phyloP scores from a whole-genome alignment of 768 basidiomycete species.

The Dioszegia crocea region DNA sequence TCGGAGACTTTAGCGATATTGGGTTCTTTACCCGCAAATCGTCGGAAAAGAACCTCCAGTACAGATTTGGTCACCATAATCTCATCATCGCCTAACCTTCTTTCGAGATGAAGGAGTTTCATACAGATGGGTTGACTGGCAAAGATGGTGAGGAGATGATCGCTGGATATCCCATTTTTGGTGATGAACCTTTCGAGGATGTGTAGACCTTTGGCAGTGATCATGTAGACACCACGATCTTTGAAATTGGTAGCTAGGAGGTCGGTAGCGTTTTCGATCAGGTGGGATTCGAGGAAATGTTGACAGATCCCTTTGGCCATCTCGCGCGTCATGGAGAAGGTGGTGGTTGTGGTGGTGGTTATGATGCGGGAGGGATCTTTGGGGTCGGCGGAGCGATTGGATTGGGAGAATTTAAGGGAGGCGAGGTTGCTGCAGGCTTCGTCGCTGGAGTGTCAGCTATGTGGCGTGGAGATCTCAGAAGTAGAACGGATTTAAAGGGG shows the following conservation, averaged over 20 bases:
- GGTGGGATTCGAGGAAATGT: conserved; percentile 97
- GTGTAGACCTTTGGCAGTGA: conserved; percentile 96
- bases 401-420: conserved; percentile 97
- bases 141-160: conserved; percentile 85
- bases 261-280: conserved; percentile 95
- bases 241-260: conserved; percentile 85
- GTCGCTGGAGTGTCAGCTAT: conserved; percentile 58
- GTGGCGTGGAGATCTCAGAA: background rate
- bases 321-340: conserved; percentile 98
- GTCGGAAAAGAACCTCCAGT: conserved; percentile 88
- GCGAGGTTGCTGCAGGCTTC: conserved; percentile 90
- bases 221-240: conserved; percentile 90
- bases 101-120: conserved; percentile 94
- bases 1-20: conserved; percentile 63
- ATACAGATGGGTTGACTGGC: conserved; percentile 90
- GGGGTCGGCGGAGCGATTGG: conserved; percentile 95
- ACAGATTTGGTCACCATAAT: conserved; percentile 92
- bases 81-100: conserved; percentile 88
- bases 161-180: conserved; percentile 96
- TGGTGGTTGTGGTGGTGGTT: conserved; percentile 98
- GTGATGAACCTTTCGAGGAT: conserved; percentile 99
- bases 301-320: conserved; percentile 99
- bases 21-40: conserved; percentile 83
- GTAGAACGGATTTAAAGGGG: too few species aligned
- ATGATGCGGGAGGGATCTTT: conserved; percentile 96